Conservation (phyloP, 2,329 filamentous ascomycete species). For the Alternaria burnsii region DNA sequence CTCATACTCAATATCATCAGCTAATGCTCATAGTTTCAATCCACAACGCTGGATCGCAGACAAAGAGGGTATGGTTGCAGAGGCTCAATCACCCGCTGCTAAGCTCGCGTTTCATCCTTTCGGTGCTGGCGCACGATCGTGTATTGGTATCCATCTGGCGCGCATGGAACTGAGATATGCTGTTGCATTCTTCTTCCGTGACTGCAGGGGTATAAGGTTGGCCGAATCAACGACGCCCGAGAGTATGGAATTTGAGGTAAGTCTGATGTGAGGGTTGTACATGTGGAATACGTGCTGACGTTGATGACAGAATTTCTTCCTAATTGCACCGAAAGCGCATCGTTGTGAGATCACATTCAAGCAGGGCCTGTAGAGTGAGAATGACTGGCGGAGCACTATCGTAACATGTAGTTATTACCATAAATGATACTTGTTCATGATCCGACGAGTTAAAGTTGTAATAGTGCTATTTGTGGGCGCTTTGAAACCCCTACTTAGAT, state of each 20-base stretch:
- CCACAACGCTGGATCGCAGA: conserved; percentile 44
- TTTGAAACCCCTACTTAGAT: not conserved
- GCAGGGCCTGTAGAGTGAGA: not conserved
- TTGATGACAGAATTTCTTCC: conserved; percentile 49
- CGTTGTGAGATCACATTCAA: conserved; percentile 51
- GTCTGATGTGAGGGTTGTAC: not conserved
- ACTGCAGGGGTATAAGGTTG: conserved; percentile 50
- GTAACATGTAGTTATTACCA: too few species aligned
- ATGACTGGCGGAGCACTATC: not conserved
- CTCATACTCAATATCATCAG: not conserved
- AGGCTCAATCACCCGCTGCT: conserved; percentile 38
- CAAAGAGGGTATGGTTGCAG: conserved; percentile 29
- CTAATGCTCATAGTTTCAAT: conserved; percentile 38
- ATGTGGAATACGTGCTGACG: not conserved
- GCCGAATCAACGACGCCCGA: conserved; percentile 42
- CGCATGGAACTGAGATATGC: conserved; percentile 64
- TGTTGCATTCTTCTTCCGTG: conserved; percentile 61
- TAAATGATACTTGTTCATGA: not conserved
- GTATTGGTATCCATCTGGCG: conserved; percentile 74
- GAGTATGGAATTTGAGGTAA: conserved; percentile 53
- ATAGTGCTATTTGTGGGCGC: not conserved
- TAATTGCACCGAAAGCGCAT: conserved; percentile 55
- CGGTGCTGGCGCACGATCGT: conserved; percentile 73
- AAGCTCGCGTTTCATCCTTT: conserved; percentile 72
- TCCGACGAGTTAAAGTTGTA: not conserved